These are phyloP conservation scores for Tolypocladium nubicola DNA, from an alignment of 2,329 filamentous ascomycete species.

Conservation along the genomic window DNA sequence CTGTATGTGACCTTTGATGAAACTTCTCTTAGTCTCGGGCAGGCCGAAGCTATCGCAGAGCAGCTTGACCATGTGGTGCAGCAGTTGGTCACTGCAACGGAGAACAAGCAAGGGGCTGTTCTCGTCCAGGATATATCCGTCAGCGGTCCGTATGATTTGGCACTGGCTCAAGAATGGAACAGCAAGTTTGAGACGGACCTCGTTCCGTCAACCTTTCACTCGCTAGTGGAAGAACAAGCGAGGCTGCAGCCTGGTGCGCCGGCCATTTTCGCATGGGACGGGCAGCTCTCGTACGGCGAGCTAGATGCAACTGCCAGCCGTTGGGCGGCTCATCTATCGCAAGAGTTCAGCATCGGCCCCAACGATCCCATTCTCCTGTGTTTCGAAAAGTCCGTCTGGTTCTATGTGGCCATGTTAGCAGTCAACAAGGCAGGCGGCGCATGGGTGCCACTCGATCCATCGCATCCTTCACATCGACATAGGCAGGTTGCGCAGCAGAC, in stretches of 20 bases:
- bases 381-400: too few species aligned
- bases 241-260: slow-evolving; percentile 16
- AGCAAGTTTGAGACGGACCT: too few species aligned
- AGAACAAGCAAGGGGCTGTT: not conserved
- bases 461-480: slow-evolving; percentile 19
- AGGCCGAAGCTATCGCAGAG: not conserved
- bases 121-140: not conserved
- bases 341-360: slow-evolving; percentile 8
- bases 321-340: slow-evolving; percentile 7
- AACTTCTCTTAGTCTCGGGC: not conserved
- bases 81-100: not conserved
- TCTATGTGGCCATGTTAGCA: too few species aligned
- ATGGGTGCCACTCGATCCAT: slow-evolving; percentile 14
- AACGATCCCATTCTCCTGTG: too few species aligned
- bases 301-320: too few species aligned
- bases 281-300: too few species aligned
- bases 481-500: not conserved
- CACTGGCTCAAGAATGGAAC: not conserved
- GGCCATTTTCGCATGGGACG: too few species aligned
- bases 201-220: not conserved
- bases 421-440: too few species aligned
- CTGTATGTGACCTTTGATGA: not conserved
- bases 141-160: not conserved
- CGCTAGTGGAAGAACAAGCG: slow-evolving; percentile 15
- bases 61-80: not conserved